Percentiles rank a stretch among this genome's conserved stretches.
These are phyloP conservation scores for Aureobasidium leucospermi DNA, from an alignment of 2,329 filamentous ascomycete genomes.

Conservation along the genomic window DNA sequence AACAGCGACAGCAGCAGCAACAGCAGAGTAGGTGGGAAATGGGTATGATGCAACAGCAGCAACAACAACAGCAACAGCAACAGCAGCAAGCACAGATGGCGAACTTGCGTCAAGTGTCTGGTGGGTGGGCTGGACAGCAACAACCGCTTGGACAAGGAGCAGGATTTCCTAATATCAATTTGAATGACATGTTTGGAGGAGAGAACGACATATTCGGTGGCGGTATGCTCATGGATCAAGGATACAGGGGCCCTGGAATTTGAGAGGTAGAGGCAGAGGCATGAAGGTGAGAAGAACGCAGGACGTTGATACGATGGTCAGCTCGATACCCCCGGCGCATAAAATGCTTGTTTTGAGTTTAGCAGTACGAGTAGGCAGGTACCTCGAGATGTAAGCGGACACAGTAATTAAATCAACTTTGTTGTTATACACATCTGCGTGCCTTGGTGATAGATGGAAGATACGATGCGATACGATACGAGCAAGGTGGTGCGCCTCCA, in stretches of 20 bases:
- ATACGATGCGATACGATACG: neutral
- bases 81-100: constrained; percentile 19
- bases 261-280: neutral
- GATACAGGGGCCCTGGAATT: neutral
- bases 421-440: neutral
- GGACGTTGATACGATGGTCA: neutral
- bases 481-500: neutral
- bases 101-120: constrained; percentile 19
- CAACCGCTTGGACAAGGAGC: constrained; percentile 17
- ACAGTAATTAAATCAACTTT: neutral
- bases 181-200: constrained; percentile 31
- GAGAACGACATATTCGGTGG: constrained; percentile 26
- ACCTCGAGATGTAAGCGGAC: neutral
- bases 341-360: neutral
- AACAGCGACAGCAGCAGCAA: constrained; percentile 17
- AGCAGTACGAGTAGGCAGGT: neutral
- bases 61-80: constrained; percentile 18
- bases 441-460: neutral
- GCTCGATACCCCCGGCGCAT: constrained; percentile 12
- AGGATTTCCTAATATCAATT: constrained; percentile 28
- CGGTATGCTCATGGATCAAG: constrained; percentile 23
- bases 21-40: constrained; percentile 13
- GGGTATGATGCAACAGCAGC: constrained; percentile 16
- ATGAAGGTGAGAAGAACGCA: neutral
- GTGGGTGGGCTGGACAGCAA: constrained; percentile 17